Evolutionary conservation across 1,284 basidiomycete species (phyloP).

Genomic region (Fomitopsis schrenkii): DNA sequence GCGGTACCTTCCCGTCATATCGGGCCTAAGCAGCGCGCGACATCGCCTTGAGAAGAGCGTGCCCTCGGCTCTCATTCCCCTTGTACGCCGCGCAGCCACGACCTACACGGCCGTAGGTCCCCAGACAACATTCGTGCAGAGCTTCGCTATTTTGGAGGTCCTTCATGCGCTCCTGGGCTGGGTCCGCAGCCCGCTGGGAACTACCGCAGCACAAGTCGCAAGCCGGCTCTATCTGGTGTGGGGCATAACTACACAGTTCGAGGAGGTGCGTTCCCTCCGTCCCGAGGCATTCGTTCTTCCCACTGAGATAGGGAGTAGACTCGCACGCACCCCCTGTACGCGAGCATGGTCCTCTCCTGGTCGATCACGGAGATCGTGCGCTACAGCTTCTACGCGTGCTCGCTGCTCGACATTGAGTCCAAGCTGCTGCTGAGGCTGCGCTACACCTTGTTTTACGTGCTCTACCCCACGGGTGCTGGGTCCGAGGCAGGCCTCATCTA

Average conservation of each 20-base stretch:
- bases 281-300: neutral
- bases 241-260: conserved; percentile 70
- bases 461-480: conserved; percentile 90
- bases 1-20: conserved; percentile 13
- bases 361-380: conserved; percentile 89
- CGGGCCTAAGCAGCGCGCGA: conserved; percentile 13
- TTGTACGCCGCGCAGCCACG: conserved; percentile 35
- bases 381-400: conserved; percentile 85
- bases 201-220: conserved; percentile 83
- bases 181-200: conserved; percentile 83
- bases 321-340: conserved; percentile 76
- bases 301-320: conserved; percentile 38
- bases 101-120: conserved; percentile 58
- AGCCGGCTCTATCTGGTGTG: conserved; percentile 87
- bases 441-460: conserved; percentile 90
- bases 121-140: conserved; percentile 75
- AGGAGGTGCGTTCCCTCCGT: conserved; percentile 35
- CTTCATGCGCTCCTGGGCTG: conserved; percentile 78
- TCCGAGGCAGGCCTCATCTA: conserved; percentile 88
- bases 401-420: conserved; percentile 54
- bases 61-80: conserved; percentile 21
- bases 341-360: conserved; percentile 94
- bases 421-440: conserved; percentile 58
- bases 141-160: conserved; percentile 77
- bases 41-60: conserved; percentile 25